These are phyloP conservation scores for Avena atlantica DNA, from an alignment of 176 grass and related monocot species.

Conservation along the genomic window DNA sequence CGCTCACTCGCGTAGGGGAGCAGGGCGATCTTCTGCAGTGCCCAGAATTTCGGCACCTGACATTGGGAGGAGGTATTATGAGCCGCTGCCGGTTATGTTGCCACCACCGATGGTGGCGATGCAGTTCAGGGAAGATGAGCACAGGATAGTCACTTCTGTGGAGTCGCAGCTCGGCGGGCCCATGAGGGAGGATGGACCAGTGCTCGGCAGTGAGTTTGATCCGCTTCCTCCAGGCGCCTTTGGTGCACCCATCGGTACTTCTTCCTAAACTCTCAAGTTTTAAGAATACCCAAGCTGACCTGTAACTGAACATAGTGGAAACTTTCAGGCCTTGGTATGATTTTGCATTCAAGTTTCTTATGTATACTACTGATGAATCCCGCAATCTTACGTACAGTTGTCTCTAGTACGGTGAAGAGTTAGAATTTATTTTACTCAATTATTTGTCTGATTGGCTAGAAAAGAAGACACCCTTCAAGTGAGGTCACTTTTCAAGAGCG, in stretches of 20 bases:
- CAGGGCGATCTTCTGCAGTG: constrained; percentile 62
- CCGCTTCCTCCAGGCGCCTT: constrained; percentile 93
- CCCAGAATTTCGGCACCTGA: constrained; percentile 68
- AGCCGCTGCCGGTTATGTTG: constrained; percentile 54
- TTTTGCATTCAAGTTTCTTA: constrained; percentile 16
- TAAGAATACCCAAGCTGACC: background rate
- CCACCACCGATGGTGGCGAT: constrained; percentile 21
- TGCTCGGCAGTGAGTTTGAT: constrained; percentile 86
- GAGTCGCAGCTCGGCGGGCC: constrained; percentile 82
- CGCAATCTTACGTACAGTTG: background rate
- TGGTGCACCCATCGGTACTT: constrained; percentile 89
- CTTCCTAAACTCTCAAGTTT: constrained; percentile 25
- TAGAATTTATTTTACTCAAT: constrained; percentile 14
- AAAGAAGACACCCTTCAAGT: background rate
- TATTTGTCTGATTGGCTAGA: background rate
- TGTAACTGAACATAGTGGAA: constrained; percentile 10
- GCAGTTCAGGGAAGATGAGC: constrained; percentile 57
- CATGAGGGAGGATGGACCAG: constrained; percentile 83
- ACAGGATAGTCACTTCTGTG: constrained; percentile 60
- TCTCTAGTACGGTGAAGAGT: background rate
- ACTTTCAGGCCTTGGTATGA: constrained; percentile 1
- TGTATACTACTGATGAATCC: constrained; percentile 19
- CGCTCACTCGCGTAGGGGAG: constrained; percentile 42
- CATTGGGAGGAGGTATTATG: constrained; percentile 69
- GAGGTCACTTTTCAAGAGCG: background rate